A percentile compares a stretch with the other conserved stretches of the same genome.
phyloP scores from a whole-genome alignment of 2,329 filamentous ascomycete genomes.

The Clarireedia paspali region DNA sequence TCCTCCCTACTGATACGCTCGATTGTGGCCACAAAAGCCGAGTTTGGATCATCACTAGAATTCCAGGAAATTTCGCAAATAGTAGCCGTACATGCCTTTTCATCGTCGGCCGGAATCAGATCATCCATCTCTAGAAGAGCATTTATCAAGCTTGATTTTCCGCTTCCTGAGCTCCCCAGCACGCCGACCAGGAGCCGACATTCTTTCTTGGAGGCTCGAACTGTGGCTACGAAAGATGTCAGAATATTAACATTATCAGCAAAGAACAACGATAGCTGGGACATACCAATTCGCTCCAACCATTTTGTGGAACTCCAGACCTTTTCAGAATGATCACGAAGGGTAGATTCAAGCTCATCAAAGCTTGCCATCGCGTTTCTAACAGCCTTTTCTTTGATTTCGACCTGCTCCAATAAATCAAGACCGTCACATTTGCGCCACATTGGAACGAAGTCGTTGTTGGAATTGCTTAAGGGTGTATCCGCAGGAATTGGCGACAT shows the following conservation, averaged over 20 bases:
- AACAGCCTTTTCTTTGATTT: not conserved
- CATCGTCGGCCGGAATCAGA: conserved; percentile 10
- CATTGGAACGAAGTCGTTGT: not conserved
- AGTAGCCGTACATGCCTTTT: conserved; percentile 13
- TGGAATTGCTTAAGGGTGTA: not conserved
- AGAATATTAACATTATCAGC: not conserved
- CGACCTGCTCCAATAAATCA: not conserved
- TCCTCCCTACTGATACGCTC: conserved; percentile 11
- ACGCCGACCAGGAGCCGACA: conserved; percentile 27
- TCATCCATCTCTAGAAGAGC: conserved; percentile 34
- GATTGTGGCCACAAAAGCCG: not conserved
- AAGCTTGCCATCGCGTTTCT: not conserved
- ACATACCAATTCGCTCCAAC: not conserved
- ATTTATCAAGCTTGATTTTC: conserved; percentile 57
- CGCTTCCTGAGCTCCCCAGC: conserved; percentile 52
- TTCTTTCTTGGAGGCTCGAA: conserved; percentile 7
- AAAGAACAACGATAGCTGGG: not conserved
- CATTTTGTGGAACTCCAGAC: not conserved
- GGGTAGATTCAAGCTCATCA: not conserved
- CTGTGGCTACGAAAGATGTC: conserved; percentile 28
- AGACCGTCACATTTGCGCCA: not conserved
- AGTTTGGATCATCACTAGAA: not conserved
- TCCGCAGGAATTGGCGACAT: not conserved
- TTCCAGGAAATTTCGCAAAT: conserved; percentile 17
- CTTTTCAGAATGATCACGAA: not conserved